phyloP scores from a whole-genome alignment of 73 alveolate species.

The Paramecium bursaria region DNA sequence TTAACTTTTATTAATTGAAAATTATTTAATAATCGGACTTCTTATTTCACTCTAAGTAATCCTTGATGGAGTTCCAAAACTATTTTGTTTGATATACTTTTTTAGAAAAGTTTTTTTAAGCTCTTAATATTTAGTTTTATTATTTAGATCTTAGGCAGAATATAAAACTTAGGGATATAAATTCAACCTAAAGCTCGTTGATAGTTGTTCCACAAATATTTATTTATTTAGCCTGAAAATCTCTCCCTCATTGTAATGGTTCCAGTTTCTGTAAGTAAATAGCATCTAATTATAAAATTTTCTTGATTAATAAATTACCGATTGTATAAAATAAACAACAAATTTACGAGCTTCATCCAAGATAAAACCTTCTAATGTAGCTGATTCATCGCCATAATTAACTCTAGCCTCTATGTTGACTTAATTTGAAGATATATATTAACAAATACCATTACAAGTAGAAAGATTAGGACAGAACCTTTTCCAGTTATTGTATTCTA shows the following conservation, averaged over 20 bases:
- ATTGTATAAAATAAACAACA: conserved; percentile 4
- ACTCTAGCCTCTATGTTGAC: conserved; percentile 15
- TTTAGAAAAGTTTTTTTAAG: background rate
- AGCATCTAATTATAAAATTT: conserved; percentile 28
- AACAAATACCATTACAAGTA: background rate
- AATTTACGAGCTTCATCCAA: background rate
- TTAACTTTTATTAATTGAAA: background rate
- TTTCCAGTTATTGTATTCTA: conserved; percentile 54
- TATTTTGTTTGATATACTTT: too few species aligned
- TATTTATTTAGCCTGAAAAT: conserved; percentile 25
- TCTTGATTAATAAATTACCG: conserved; percentile 1
- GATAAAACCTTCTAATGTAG: background rate
- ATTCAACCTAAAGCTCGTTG: background rate
- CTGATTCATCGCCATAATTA: conserved; percentile 12
- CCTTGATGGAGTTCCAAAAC: conserved; percentile 29
- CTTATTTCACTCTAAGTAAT: conserved; percentile 6
- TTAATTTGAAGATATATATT: conserved; percentile 6
- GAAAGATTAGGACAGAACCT: conserved; percentile 33
- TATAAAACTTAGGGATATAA: conserved; percentile 15
- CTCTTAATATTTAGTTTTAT: conserved; percentile 62
- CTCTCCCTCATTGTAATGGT: conserved; percentile 3
- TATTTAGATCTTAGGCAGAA: conserved; percentile 37
- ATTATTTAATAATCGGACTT: background rate
- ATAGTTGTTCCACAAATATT: conserved; percentile 5
- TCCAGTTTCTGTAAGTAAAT: conserved; percentile 49